Conservation (phyloP, 768 basidiomycete genomes). For the Pleurotus tuber-regium region DNA sequence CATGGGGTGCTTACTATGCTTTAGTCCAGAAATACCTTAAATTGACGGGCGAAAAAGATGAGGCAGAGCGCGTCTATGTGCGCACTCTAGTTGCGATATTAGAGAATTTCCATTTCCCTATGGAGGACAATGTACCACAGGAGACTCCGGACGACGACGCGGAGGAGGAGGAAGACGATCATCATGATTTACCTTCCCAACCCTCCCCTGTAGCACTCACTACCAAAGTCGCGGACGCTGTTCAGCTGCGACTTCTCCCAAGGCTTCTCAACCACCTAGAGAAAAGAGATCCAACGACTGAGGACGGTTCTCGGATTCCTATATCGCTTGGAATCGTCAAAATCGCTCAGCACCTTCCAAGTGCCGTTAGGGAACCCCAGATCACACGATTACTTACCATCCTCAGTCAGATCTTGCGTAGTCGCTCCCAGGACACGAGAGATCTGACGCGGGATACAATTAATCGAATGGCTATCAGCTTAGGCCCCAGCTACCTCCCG, state of each 20-base stretch:
- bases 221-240: constrained; percentile 66
- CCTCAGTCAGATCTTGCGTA: constrained; percentile 88
- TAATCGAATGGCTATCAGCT: constrained; percentile 68
- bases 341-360: constrained; percentile 80
- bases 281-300: constrained; percentile 71
- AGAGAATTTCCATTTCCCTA: constrained; percentile 89
- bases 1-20: constrained; percentile 82
- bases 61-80: constrained; percentile 77
- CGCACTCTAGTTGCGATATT: constrained; percentile 81
- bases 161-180: constrained; percentile 29
- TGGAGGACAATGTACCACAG: constrained; percentile 54
- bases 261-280: constrained; percentile 78
- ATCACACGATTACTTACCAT: constrained; percentile 77
- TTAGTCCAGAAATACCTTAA: constrained; percentile 82
- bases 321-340: constrained; percentile 84
- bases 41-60: constrained; percentile 62
- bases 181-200: constrained; percentile 17
- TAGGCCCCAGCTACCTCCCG: constrained; percentile 76
- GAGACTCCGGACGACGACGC: constrained; percentile 27
- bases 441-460: constrained; percentile 83
- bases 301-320: constrained; percentile 86
- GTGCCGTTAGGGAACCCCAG: constrained; percentile 58
- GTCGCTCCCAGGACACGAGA: constrained; percentile 89
- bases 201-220: constrained; percentile 15
- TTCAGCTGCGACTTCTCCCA: constrained; percentile 76